These are phyloP conservation scores for Trichomonas vaginalis DNA, from an alignment of 208 protist species.

Conservation along the genomic window DNA sequence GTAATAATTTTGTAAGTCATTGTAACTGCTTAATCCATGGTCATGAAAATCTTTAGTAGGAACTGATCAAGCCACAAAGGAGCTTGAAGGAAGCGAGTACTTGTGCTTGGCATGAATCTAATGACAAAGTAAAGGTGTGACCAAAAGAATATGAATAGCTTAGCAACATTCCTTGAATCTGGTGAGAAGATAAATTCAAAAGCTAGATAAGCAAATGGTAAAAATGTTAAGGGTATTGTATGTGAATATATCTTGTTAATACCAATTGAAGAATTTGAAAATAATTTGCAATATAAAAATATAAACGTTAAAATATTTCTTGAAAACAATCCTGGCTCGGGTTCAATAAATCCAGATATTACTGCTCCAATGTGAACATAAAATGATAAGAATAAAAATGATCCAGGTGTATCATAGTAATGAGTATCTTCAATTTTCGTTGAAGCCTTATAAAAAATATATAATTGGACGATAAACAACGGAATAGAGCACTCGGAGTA, in stretches of 20 bases:
- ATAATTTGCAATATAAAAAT: background rate
- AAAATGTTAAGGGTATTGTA: background rate
- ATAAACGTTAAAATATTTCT: background rate
- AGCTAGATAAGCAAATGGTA: background rate
- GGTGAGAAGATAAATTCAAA: background rate
- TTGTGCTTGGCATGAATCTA: background rate
- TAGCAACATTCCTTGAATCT: background rate
- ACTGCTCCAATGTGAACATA: background rate
- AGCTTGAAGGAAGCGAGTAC: background rate
- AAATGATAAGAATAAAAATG: background rate
- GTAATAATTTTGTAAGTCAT: too few relatives aligned
- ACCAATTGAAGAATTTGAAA: background rate
- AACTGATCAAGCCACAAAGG: background rate
- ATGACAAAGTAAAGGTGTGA: background rate
- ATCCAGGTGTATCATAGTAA: background rate
- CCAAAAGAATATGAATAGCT: background rate
- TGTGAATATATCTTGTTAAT: background rate
- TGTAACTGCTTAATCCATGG: too few relatives aligned
- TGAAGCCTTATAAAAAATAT: background rate
- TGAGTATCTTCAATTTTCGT: background rate
- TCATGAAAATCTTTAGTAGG: background rate
- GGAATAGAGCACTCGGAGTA: background rate
- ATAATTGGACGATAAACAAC: background rate
- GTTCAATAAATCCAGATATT: background rate
- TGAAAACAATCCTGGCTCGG: background rate